phyloP scores from a whole-genome alignment of 2,329 filamentous ascomycete genomes.

The Phyllosticta paracitricarpa region DNA sequence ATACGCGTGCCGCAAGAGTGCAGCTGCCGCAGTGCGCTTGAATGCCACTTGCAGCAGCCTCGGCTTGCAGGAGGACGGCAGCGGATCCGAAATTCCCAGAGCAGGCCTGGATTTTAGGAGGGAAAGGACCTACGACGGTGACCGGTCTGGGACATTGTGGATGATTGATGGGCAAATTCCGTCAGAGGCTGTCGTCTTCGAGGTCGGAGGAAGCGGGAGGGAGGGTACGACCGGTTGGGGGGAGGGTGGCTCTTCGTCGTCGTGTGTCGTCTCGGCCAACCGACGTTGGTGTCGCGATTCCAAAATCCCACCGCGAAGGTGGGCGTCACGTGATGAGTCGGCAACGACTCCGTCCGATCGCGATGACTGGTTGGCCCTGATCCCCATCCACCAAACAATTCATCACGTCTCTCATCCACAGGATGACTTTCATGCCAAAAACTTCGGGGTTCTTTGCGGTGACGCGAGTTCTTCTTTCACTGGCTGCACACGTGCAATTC shows the following conservation, averaged over 20 bases:
- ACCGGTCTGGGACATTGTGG: slow-evolving; percentile 80
- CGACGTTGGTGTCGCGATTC: slow-evolving; percentile 3
- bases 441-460: not conserved
- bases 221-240: not conserved
- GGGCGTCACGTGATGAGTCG: not conserved
- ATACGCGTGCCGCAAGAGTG: not conserved
- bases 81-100: not conserved
- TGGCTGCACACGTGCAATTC: not conserved
- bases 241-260: slow-evolving; percentile 1
- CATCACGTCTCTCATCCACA: not conserved
- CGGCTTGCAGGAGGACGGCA: not conserved
- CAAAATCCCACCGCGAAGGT: not conserved
- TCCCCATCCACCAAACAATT: not conserved
- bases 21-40: not conserved
- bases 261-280: slow-evolving; percentile 8
- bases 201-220: not conserved
- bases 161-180: slow-evolving; percentile 26
- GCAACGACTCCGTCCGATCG: not conserved
- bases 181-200: not conserved
- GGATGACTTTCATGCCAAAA: not conserved
- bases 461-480: not conserved
- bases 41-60: not conserved
- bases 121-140: slow-evolving; percentile 68
- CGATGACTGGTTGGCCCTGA: too few species aligned
- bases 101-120: slow-evolving; percentile 7